phyloP scores from a whole-genome alignment of 2,329 filamentous ascomycete genomes.

The Fusarium sarcochroum region DNA sequence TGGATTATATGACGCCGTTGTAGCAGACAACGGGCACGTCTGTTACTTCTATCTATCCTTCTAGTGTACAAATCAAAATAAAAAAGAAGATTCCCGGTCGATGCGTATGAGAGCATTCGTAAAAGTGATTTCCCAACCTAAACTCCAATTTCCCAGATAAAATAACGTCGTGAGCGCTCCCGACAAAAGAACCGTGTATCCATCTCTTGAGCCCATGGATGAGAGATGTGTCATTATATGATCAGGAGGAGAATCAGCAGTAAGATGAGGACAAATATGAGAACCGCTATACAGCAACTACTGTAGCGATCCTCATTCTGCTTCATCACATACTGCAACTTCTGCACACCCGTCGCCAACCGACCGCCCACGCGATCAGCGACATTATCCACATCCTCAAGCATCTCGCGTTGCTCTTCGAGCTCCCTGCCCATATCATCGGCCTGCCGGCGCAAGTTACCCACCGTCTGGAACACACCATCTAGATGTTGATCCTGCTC shows the following conservation, averaged over 20 bases:
- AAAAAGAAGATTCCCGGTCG: constrained; percentile 28
- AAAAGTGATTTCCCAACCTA: constrained; percentile 28
- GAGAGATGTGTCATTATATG: constrained; percentile 56
- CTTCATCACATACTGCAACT: constrained; percentile 85
- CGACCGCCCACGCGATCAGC: constrained; percentile 90
- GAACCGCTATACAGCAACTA: constrained; percentile 89
- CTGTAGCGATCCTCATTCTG: constrained; percentile 91
- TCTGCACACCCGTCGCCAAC: constrained; percentile 87
- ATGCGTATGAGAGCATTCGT: constrained; percentile 19
- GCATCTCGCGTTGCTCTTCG: constrained; percentile 92
- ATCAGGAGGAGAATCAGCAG: constrained; percentile 83
- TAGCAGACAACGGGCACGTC: constrained; percentile 19
- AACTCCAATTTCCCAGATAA: constrained; percentile 41
- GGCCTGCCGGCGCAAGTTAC: constrained; percentile 89
- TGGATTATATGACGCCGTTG: constrained; percentile 42
- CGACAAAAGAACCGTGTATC: constrained; percentile 6
- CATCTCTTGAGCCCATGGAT: not conserved
- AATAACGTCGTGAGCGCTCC: constrained; percentile 32
- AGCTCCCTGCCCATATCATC: constrained; percentile 96
- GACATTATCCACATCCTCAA: constrained; percentile 86
- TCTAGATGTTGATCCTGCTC: constrained; percentile 96
- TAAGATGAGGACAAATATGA: constrained; percentile 91
- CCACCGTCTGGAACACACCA: constrained; percentile 92
- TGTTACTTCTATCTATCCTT: constrained; percentile 43
- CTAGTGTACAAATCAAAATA: constrained; percentile 45